Evolutionary conservation across 2,329 filamentous ascomycete species (phyloP).

Genomic region (Pseudocercospora vitis): DNA sequence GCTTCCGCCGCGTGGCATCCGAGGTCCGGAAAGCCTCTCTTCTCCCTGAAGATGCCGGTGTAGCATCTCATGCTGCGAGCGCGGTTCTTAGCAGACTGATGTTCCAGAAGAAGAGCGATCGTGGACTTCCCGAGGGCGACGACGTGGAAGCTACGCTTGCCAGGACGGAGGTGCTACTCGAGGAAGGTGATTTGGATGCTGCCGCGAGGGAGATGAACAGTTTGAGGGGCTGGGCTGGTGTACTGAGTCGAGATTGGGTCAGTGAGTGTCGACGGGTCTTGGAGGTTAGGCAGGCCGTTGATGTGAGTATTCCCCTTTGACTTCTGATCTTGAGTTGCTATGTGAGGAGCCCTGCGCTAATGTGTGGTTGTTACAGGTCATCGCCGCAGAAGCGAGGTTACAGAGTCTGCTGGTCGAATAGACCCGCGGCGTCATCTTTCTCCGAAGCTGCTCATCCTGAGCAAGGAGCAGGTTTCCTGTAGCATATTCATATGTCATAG

Average conservation of each 20-base stretch:
- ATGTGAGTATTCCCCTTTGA: constrained; percentile 62
- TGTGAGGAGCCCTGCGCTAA: too few relatives aligned
- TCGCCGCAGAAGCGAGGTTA: constrained; percentile 83
- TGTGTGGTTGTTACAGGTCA: too few relatives aligned
- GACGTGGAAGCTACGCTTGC: constrained; percentile 94
- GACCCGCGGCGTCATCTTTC: neutral
- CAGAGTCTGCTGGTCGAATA: constrained; percentile 78
- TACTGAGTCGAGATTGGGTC: constrained; percentile 90
- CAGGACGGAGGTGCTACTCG: constrained; percentile 82
- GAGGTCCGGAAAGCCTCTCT: constrained; percentile 95
- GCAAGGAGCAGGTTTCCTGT: constrained; percentile 9
- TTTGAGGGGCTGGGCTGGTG: constrained; percentile 91
- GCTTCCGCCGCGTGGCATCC: constrained; percentile 86
- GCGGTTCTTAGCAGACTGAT: constrained; percentile 88
- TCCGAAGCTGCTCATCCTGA: neutral
- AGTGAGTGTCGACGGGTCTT: constrained; percentile 85
- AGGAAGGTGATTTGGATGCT: constrained; percentile 88
- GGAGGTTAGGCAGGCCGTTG: constrained; percentile 93
- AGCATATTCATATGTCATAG: constrained; percentile 18
- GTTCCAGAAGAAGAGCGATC: constrained; percentile 74
- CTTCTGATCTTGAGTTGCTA: constrained; percentile 21
- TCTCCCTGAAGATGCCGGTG: constrained; percentile 87
- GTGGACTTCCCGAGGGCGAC: constrained; percentile 72
- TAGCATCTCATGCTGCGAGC: constrained; percentile 90
- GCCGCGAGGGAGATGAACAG: constrained; percentile 95